Evolutionary conservation across 169 alveolate species (phyloP), one percentile per base, ranked within the genome.

Genomic region (Cryptosporidium sp.): DNA sequence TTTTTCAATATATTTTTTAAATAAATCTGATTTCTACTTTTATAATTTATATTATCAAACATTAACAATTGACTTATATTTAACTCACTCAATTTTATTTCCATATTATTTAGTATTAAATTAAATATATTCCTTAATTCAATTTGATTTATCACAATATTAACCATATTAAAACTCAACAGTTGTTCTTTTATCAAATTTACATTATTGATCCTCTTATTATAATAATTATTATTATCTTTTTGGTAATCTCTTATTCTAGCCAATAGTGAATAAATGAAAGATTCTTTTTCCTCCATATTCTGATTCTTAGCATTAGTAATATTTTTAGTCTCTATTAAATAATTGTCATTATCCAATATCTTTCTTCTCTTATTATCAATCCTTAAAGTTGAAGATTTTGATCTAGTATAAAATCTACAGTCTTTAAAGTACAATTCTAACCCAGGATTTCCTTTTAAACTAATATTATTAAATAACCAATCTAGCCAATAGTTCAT

Each of bases 371-470:
- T n/a, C 23, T 31, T 37, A 35, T 33, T 65, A 14, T 65, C 71
- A 18, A 35, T 65, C 16, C 29, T 31, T n/a, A 65, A 31, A 48
- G n/a, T 14, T 48, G n/a, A 18, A 48, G 21, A 55, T 55, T 26
- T 55, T 55, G 67, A 55, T n/a, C 1, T 55, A 55, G 2, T 23
- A 26, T 55, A 45, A 70, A 70, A 70, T 58, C 51, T 50, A 12
- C 86, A 73, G n/a, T 52, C 51, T 73, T 41, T 62, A 58, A 73
- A 73, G 14, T 52, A 12, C 8, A 73, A 21, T 41, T 73, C 86
- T 4, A 41, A 23, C 8, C 31, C 43, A 23, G 18, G 1, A 0
- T 14, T 33, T 51, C 43, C 55, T 8, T 41, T 69, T 52, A 37
- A 26, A 33, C 16, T 16, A 6, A 73, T 73, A 33, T 55, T 26